These are phyloP conservation scores for Sesbania bispinosa DNA, from an alignment of 306 rosid genomes.

Conservation along the genomic window DNA sequence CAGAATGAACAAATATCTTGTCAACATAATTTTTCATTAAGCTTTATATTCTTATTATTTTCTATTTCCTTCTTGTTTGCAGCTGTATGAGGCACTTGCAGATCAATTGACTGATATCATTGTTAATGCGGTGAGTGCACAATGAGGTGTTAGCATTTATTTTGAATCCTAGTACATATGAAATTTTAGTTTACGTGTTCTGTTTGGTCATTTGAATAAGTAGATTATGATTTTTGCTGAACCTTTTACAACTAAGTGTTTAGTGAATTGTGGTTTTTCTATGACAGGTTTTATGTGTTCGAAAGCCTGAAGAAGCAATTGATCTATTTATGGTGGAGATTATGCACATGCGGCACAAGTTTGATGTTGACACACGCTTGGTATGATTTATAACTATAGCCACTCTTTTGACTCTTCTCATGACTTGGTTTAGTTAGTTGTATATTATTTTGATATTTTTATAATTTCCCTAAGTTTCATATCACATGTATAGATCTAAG, in stretches of 20 bases:
- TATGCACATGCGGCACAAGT: constrained; percentile 98
- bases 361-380: constrained; percentile 91
- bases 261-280: constrained; percentile 17
- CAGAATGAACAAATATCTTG: neutral
- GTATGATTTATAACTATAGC: constrained; percentile 44
- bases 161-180: neutral
- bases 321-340: constrained; percentile 98
- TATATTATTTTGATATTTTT: neutral
- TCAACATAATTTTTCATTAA: neutral
- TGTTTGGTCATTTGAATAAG: neutral
- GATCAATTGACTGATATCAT: constrained; percentile 86
- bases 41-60: neutral
- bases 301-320: constrained; percentile 83
- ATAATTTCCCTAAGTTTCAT: neutral
- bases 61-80: constrained; percentile 28
- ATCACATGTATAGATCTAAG: neutral
- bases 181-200: neutral
- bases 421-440: neutral
- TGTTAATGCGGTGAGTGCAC: constrained; percentile 71
- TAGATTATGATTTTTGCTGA: neutral
- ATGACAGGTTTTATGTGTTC: constrained; percentile 72
- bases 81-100: constrained; percentile 88
- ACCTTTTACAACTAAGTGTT: constrained; percentile 9
- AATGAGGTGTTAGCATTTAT: constrained; percentile 13
- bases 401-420: constrained; percentile 2